Evolutionary conservation across 202 grass and related monocot species (phyloP).

Genomic region (Elaeis oleifera): DNA sequence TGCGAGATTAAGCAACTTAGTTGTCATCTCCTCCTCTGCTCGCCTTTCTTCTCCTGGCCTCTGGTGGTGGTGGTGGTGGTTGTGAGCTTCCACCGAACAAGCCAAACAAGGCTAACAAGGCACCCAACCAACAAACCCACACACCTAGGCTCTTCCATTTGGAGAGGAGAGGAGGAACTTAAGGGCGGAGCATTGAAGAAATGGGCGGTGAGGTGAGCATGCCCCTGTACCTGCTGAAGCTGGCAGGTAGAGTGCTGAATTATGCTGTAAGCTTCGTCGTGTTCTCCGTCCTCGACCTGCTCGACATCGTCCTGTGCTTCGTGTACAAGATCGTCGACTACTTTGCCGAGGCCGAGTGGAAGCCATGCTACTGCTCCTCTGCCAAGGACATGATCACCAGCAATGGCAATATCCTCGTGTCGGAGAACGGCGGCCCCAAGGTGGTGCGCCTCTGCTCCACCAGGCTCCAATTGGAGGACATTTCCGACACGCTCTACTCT

Average conservation of each 20-base stretch:
- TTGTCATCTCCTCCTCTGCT: too few relatives aligned
- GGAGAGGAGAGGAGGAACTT: too few relatives aligned
- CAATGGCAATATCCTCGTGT: slow-evolving; percentile 22
- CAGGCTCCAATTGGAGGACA: slow-evolving; percentile 68
- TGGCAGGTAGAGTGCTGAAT: slow-evolving; percentile 38
- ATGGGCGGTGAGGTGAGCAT: too few relatives aligned
- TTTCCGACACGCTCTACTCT: slow-evolving; percentile 76
- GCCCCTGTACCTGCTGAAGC: too few relatives aligned
- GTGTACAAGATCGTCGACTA: slow-evolving; percentile 87
- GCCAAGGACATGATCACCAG: background rate
- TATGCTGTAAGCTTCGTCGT: slow-evolving; percentile 58
- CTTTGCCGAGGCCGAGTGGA: slow-evolving; percentile 69
- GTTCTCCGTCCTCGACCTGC: slow-evolving; percentile 61
- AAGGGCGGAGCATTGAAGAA: too few relatives aligned
- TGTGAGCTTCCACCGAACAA: slow-evolving; percentile 9
- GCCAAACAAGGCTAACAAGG: slow-evolving; percentile 29
- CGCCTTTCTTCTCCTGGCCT: too few relatives aligned
- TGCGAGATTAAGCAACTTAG: too few relatives aligned
- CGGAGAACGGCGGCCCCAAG: slow-evolving; percentile 26
- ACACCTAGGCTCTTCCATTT: too few relatives aligned
- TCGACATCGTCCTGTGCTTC: slow-evolving; percentile 67
- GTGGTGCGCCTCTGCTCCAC: slow-evolving; percentile 40
- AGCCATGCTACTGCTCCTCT: slow-evolving; percentile 61
- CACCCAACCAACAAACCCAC: too few relatives aligned
- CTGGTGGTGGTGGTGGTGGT: slow-evolving; percentile 1